These are phyloP conservation scores for Leucocoprinus leucothites DNA, from an alignment of 768 basidiomycete species.

Conservation along the genomic window DNA sequence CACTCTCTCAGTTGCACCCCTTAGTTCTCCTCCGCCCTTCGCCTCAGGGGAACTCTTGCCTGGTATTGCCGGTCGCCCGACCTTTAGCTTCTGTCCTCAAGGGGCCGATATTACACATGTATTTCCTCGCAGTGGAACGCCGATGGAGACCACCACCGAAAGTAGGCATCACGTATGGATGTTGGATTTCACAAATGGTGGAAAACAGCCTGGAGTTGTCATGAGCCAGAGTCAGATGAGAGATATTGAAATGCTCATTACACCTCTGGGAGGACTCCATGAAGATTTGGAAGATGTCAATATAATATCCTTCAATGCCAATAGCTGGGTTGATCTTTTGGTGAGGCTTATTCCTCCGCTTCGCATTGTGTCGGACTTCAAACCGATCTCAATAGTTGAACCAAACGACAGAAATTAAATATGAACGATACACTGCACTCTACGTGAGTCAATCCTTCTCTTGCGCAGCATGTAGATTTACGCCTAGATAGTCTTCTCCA, in stretches of 20 bases:
- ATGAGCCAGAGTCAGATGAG: conserved; percentile 73
- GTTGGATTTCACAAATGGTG: conserved; percentile 67
- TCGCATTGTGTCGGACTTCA: background rate
- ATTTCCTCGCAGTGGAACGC: conserved; percentile 41
- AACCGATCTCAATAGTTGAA: conserved; percentile 48
- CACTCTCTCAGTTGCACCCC: conserved; percentile 40
- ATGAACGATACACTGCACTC: conserved; percentile 64
- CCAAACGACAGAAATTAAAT: conserved; percentile 39
- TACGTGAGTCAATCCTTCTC: conserved; percentile 46
- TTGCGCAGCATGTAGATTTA: background rate
- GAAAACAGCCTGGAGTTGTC: conserved; percentile 53
- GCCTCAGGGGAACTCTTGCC: conserved; percentile 41
- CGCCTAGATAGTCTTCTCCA: conserved; percentile 54
- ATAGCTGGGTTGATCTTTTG: conserved; percentile 66
- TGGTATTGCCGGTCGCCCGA: conserved; percentile 43
- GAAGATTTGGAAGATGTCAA: conserved; percentile 31
- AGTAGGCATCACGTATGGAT: conserved; percentile 51
- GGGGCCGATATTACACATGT: conserved; percentile 47
- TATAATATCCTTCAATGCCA: conserved; percentile 41
- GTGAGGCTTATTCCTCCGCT: conserved; percentile 33
- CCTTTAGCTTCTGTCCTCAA: conserved; percentile 47
- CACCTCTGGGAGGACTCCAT: conserved; percentile 49
- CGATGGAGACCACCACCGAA: conserved; percentile 10
- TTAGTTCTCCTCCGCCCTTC: conserved; percentile 36
- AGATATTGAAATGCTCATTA: conserved; percentile 65